phyloP scores from a whole-genome alignment of 164 flowering plant genomes.

The Aristolochia fimbriata region DNA sequence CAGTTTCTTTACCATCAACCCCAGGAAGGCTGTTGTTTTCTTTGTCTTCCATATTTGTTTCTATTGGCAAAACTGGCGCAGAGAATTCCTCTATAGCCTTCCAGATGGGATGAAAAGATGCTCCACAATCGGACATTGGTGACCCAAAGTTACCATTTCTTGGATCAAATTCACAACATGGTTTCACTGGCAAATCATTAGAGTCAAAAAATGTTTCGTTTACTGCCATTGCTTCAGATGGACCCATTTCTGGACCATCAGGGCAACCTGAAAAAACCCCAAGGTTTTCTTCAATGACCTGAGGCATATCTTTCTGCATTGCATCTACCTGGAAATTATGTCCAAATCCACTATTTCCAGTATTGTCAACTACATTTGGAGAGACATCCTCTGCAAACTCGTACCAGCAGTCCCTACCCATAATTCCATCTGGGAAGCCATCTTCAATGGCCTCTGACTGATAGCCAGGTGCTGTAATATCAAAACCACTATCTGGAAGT shows the following conservation, averaged over 20 bases:
- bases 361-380: constrained; percentile 10
- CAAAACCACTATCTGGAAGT: constrained; percentile 36
- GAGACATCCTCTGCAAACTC: constrained; percentile 16
- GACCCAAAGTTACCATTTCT: constrained; percentile 20
- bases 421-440: constrained; percentile 16
- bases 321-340: constrained; percentile 18
- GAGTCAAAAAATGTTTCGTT: constrained; percentile 19
- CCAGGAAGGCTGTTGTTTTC: constrained; percentile 13
- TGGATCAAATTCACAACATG: constrained; percentile 18
- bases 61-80: constrained; percentile 26
- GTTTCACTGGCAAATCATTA: constrained; percentile 18
- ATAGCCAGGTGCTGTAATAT: constrained; percentile 18
- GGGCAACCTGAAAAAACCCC: constrained; percentile 13
- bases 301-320: constrained; percentile 20
- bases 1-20: constrained; percentile 18
- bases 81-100: constrained; percentile 29
- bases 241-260: constrained; percentile 21
- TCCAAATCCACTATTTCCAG: constrained; percentile 6
- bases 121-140: constrained; percentile 32
- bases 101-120: constrained; percentile 47
- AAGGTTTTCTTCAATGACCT: constrained; percentile 22
- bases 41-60: constrained; percentile 15
- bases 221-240: constrained; percentile 20
- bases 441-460: constrained; percentile 18
- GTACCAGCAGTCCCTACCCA: constrained; percentile 16